Evolutionary conservation across 176 grass and related monocot genomes (phyloP), one percentile per base, ranked within the genome.

Genomic region (Bonia amplexicaulis): DNA sequence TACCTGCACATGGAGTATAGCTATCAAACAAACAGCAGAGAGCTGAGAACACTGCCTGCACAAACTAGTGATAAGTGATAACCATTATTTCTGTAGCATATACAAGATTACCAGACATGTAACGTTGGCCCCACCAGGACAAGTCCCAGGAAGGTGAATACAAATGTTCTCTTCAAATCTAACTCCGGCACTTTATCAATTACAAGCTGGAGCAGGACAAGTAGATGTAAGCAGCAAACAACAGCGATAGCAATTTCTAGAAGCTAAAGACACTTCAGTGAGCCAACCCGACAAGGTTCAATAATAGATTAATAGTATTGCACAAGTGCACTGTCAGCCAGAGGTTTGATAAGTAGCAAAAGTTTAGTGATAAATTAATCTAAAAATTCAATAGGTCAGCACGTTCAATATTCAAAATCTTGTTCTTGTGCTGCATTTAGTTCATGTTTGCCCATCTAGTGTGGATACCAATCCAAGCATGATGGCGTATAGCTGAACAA

Each of bases 141-240:
- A 60, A 98, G 89, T 22, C 95, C 95, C 85, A 98, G 80, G 61
- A 93, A 89, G 46, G 91, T 95, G 80, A 95, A 98, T 6, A 98
- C 91, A 90, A 95, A 91, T 15, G 91, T 93, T 87, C 95, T 79
- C 87, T 59, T 95, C 51, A 93, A 82, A 91, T 95, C 91, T 64
- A 98, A 79, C 82, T 93, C 66, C 37, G 87, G 70, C 57, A 85
- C 87, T 82, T 77, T 77, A 84, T 95, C 93, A 64, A 95, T 88
- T 41, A 71, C 77, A 92, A 97, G 85, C 94, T 97, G 82, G 45
- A 71, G 80, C 79, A 74, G 33, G 1, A 84, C 45, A 86, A 72
- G 48, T 12, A 61, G 16, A 89, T 25, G 3, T 25, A 42, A 37
- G 22, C n/a, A 47, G 46, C 12, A 51, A 88, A 41, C 22, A 85